These are phyloP conservation scores for Curvularia verruculosa DNA, from an alignment of 2,329 filamentous ascomycete genomes.

Conservation along the genomic window DNA sequence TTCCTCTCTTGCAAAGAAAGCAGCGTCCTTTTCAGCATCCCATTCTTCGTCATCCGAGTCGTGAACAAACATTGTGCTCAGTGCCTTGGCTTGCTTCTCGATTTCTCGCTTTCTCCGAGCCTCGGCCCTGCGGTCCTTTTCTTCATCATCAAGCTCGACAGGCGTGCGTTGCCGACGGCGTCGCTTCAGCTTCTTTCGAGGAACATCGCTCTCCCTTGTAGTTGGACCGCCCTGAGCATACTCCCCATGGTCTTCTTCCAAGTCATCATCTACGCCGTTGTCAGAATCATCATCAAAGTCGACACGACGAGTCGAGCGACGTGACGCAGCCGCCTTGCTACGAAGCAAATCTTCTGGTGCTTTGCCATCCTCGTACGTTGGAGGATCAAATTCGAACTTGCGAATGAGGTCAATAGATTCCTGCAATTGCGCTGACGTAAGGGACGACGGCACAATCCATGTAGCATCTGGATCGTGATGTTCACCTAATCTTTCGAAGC, in stretches of 20 bases:
- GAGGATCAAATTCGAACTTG: slow-evolving; percentile 78
- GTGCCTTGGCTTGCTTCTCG: slow-evolving; percentile 80
- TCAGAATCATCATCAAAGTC: slow-evolving; percentile 75
- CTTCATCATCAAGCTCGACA: slow-evolving; percentile 67
- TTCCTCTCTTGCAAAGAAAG: slow-evolving; percentile 81
- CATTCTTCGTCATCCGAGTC: slow-evolving; percentile 89
- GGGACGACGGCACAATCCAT: slow-evolving; percentile 75
- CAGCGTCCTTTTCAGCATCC: slow-evolving; percentile 73
- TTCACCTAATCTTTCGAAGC: slow-evolving; percentile 67
- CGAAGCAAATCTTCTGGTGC: slow-evolving; percentile 80
- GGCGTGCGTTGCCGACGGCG: slow-evolving; percentile 61
- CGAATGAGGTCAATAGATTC: slow-evolving; percentile 75
- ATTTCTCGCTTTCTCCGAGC: slow-evolving; percentile 70
- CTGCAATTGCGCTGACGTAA: slow-evolving; percentile 69
- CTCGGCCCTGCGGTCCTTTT: slow-evolving; percentile 63
- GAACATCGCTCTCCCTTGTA: slow-evolving; percentile 60
- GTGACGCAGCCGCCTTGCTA: slow-evolving; percentile 64
- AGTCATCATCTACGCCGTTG: slow-evolving; percentile 63
- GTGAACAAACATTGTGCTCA: slow-evolving; percentile 81
- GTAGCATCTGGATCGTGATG: slow-evolving; percentile 76
- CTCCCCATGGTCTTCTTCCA: slow-evolving; percentile 61
- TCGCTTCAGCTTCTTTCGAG: slow-evolving; percentile 61
- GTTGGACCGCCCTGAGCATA: slow-evolving; percentile 75
- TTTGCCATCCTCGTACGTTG: slow-evolving; percentile 75
- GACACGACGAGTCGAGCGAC: slow-evolving; percentile 53